Evolutionary conservation across 2,329 filamentous ascomycete genomes (phyloP).

Genomic region (Fonsecaea pedrosoi): DNA sequence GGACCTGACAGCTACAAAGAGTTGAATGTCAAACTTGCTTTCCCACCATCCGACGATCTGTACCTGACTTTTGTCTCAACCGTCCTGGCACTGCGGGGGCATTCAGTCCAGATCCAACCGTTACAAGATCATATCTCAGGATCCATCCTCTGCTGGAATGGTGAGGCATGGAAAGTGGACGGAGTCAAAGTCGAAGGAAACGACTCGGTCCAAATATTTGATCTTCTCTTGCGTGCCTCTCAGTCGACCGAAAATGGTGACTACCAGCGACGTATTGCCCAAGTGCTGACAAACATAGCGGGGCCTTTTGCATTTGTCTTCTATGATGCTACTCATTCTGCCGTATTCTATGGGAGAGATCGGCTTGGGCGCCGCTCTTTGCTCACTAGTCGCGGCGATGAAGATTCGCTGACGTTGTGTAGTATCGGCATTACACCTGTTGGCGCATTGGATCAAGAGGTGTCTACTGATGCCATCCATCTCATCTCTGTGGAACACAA

Average conservation of each 20-base stretch:
- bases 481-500: slow-evolving; percentile 51
- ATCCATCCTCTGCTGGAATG: slow-evolving; percentile 92
- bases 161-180: slow-evolving; percentile 84
- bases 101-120: slow-evolving; percentile 74
- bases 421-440: slow-evolving; percentile 74
- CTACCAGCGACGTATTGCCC: slow-evolving; percentile 50
- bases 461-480: slow-evolving; percentile 84
- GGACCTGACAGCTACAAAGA: slow-evolving; percentile 52
- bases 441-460: slow-evolving; percentile 61
- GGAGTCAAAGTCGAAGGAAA: slow-evolving; percentile 69
- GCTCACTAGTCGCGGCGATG: slow-evolving; percentile 51
- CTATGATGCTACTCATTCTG: slow-evolving; percentile 67
- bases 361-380: slow-evolving; percentile 86
- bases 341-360: slow-evolving; percentile 83
- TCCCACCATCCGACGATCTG: slow-evolving; percentile 35
- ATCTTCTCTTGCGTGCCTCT: slow-evolving; percentile 60
- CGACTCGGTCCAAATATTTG: slow-evolving; percentile 75
- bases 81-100: slow-evolving; percentile 87
- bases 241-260: slow-evolving; percentile 28
- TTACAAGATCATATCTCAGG: slow-evolving; percentile 63
- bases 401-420: slow-evolving; percentile 65
- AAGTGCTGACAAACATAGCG: slow-evolving; percentile 67
- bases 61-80: slow-evolving; percentile 76
- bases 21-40: slow-evolving; percentile 42
- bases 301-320: slow-evolving; percentile 93